These are phyloP conservation scores for Syzygium oleosum DNA, from an alignment of 345 rosid genomes.

Conservation along the genomic window DNA sequence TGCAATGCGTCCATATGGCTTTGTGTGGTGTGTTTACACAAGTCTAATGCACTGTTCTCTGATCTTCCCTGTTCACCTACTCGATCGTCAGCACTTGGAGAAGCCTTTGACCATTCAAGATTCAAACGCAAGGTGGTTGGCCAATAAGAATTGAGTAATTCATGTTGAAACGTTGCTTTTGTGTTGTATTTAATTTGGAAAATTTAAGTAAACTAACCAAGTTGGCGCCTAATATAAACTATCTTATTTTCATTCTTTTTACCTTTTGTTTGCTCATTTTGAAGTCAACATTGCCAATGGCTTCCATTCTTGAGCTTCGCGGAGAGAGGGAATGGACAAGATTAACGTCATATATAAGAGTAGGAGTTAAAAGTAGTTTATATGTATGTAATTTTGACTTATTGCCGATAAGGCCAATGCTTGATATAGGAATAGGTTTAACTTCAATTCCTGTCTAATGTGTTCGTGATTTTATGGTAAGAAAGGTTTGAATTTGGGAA, in stretches of 20 bases:
- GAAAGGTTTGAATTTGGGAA: neutral
- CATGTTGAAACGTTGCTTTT: neutral
- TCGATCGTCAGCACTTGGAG: neutral
- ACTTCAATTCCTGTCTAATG: neutral
- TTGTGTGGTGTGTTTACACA: neutral
- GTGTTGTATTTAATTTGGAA: neutral
- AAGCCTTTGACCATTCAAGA: neutral
- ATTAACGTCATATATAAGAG: neutral
- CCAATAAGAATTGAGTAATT: neutral
- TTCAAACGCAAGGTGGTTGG: neutral
- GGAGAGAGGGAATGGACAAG: neutral
- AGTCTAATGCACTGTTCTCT: neutral
- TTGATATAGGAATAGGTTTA: neutral
- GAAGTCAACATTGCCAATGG: neutral
- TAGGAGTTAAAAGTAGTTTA: neutral
- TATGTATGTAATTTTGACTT: neutral
- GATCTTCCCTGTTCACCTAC: neutral
- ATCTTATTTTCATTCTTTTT: neutral
- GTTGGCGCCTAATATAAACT: neutral
- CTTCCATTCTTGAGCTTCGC: neutral
- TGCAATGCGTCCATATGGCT: neutral
- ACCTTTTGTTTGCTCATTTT: neutral
- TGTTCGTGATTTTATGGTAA: neutral
- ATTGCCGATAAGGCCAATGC: neutral
- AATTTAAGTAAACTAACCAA: neutral